Evolutionary conservation across 805 yeast species (phyloP).

Genomic region (Wickerhamiella lipophila): DNA sequence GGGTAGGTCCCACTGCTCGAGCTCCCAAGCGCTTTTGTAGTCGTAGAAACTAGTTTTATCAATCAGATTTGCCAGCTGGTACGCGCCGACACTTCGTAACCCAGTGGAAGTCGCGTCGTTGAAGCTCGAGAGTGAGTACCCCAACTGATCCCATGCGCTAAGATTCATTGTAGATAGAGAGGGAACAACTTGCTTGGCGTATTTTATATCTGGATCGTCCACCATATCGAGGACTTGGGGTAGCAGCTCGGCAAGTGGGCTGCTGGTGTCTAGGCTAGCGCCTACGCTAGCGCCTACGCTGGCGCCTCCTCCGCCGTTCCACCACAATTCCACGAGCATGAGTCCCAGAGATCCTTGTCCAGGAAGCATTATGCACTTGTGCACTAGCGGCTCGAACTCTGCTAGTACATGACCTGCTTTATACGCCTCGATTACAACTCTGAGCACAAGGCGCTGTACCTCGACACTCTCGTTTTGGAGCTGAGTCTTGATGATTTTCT

Average conservation of each 20-base stretch:
- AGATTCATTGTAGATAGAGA: conserved; percentile 2
- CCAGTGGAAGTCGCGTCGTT: neutral
- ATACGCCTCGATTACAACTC: conserved; percentile 1
- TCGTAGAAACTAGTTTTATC: conserved; percentile 11
- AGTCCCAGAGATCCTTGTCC: conserved; percentile 1
- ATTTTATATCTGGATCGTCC: conserved; percentile 6
- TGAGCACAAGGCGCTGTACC: neutral
- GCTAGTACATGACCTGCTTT: neutral
- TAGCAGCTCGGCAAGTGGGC: neutral
- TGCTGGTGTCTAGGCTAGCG: neutral
- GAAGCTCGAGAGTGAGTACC: conserved; percentile 8
- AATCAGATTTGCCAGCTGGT: conserved; percentile 12
- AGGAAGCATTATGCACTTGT: conserved; percentile 2
- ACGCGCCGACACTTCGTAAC: conserved; percentile 14
- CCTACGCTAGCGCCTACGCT: neutral
- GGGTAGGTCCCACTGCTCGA: conserved; percentile 68
- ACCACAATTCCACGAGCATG: conserved; percentile 6
- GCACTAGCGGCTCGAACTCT: neutral
- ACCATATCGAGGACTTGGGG: neutral
- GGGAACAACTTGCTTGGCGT: neutral
- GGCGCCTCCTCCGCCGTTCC: conserved; percentile 1
- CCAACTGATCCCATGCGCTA: conserved; percentile 13
- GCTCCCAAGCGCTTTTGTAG: conserved; percentile 45
- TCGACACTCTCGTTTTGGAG: neutral
- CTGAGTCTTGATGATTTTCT: neutral